Evolutionary conservation across 176 grass and related monocot genomes (phyloP).

Genomic region (Zoysia pacifica): DNA sequence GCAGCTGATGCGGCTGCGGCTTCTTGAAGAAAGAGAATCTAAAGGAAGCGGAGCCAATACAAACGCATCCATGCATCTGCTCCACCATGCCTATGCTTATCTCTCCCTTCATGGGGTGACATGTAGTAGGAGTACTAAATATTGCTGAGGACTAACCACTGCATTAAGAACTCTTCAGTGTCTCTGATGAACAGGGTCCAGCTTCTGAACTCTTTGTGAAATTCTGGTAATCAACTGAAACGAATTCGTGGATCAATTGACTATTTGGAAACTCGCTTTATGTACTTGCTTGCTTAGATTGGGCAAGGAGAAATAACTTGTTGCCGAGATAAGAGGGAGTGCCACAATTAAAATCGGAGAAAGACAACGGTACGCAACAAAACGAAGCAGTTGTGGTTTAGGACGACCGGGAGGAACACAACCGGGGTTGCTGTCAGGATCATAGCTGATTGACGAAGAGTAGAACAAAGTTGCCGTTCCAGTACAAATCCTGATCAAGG

Average conservation of each 20-base stretch:
- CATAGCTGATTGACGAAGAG: conserved; percentile 28
- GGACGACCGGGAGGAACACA: conserved; percentile 37
- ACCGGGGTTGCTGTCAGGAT: conserved; percentile 43
- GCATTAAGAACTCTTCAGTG: conserved; percentile 23
- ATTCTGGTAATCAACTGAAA: conserved; percentile 16
- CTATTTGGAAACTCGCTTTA: conserved; percentile 11
- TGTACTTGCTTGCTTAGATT: conserved; percentile 35
- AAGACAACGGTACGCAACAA: conserved; percentile 37
- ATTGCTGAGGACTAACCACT: conserved; percentile 42
- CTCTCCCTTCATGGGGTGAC: conserved; percentile 13
- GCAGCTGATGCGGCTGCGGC: conserved; percentile 32
- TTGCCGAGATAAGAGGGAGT: conserved; percentile 31
- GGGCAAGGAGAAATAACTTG: conserved; percentile 39
- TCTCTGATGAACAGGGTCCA: conserved; percentile 10
- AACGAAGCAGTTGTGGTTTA: conserved; percentile 39
- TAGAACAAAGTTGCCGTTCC: conserved; percentile 50
- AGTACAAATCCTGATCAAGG: conserved; percentile 19
- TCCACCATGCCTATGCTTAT: conserved; percentile 46
- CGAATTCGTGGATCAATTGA: conserved; percentile 5
- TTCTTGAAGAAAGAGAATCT: conserved; percentile 29
- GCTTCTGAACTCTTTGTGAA: conserved; percentile 22
- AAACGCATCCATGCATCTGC: conserved; percentile 47
- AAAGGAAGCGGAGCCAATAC: background rate
- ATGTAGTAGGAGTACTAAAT: conserved; percentile 30
- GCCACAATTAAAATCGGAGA: conserved; percentile 26